Evolutionary conservation across 2,329 filamentous ascomycete genomes (phyloP), one percentile per base, ranked within the genome.

Genomic region (Knoxdaviesia proteae): DNA sequence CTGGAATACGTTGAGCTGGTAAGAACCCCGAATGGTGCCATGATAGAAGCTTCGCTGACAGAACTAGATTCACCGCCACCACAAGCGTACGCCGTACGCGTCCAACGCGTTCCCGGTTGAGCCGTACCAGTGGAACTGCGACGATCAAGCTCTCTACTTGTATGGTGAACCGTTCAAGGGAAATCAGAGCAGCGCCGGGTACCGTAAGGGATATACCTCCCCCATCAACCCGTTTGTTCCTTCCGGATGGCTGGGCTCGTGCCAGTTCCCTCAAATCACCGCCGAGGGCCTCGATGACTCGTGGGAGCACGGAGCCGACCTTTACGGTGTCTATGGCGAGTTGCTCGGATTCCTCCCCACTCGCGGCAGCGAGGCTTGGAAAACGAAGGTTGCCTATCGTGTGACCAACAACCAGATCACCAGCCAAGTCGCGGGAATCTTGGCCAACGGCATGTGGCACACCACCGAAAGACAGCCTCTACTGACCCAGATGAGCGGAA

Each of bases 321-420:
- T 90, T 0, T 84, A 75, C 52, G 69, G 60, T n/a, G 80, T 88
- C 6, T 90, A 92, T 53, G 71, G 77, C 50, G 69, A 73, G 47
- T 60, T 82, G 5, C 65, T 90, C 0, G 53, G 61, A 2, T 82
- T 88, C 54, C 61, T 90, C 1, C 82, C 82, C 0, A 47, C 54
- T 5, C 58, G 60, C 4, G 57, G 65, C 35, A 34, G 32, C 4
- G 47, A 51, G 20, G 49, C 57, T 8, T 65, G 62, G 61, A 48
- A 51, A 5, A 48, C 50, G 6, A 62, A 61, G 10, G 64, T 82
- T 34, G 58, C 57, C 40, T 88, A 78, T 57, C 69, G 82, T 42
- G 81, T 88, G 7, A 87, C 83, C 0, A 82, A 82, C 55, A 90
- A 90, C 57, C 66, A 76, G 41, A 88, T 92, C 52, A 90, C 84